Base-by-base conservation (phyloP, 2,329 filamentous ascomycete genomes). In the Aureobasidium sp. region DNA sequence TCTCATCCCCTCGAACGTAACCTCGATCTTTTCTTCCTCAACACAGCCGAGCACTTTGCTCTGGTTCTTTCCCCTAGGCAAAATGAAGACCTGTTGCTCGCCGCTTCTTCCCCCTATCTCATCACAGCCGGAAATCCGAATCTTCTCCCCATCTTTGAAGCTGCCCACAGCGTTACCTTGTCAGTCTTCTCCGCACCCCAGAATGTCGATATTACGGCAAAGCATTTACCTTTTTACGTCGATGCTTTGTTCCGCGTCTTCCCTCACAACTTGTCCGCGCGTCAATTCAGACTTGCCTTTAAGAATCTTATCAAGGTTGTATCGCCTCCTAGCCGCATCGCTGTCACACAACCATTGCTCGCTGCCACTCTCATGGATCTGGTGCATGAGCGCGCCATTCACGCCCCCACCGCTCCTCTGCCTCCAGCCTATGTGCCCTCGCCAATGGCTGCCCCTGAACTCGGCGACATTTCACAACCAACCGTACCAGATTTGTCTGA, bases 251-350 rank as follows among this genome's bases (percentile, higher is more conserved):
- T 95, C 63, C 75, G 79, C 63, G 84, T 88, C 1, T 95, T 95
- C 67, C 90, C 90, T 0, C 66, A 75, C 1, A 85, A 85, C 55
- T 81, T 95, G 17, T 90, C 88, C 0, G 78, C 87, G 1, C 82
- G 90, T 14, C 90, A 96, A 66, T 95, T 96, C 73, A 81, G 90
- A 25, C 76, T 95, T 8, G 90, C 90, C 10, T 90, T 95, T 74
- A 88, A 85, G 66, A 91, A 88, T 1, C 74, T 95, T 40, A 81
- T 95, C 67, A 85, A 86, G 61, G 84, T 94, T 55, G 83, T 89
- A 10, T 84, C 86, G 2, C 88, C 90, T 2, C 90, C 90, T 0
- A 89, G 86, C 32, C 79, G 82, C 1, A 78, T 94, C 35, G 82
- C 86, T 29, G 82, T 80, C 41, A 78, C 78, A 4, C 84, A 93